phyloP scores from a whole-genome alignment of 495 filamentous ascomycete genomes.

The Aspergillus carlsbadensis region DNA sequence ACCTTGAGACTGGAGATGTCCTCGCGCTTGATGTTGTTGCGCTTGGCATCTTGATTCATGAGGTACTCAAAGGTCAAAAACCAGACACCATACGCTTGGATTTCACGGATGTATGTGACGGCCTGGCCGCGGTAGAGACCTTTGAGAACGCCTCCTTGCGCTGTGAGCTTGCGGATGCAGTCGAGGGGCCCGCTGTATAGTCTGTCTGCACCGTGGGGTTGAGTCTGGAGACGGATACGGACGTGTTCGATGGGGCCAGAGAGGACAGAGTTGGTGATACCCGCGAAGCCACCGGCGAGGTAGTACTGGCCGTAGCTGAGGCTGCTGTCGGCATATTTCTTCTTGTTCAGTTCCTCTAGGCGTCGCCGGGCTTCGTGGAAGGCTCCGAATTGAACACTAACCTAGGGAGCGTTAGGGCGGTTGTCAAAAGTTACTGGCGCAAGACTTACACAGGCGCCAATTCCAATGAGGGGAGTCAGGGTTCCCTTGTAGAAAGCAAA shows the following conservation, averaged over 20 bases:
- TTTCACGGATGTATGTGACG: constrained; percentile 85
- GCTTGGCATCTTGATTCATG: constrained; percentile 83
- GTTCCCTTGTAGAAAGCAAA: constrained; percentile 98
- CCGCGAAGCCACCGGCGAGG: constrained; percentile 85
- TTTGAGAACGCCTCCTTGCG: constrained; percentile 60
- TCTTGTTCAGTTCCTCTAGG: constrained; percentile 72
- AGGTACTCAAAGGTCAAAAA: constrained; percentile 93
- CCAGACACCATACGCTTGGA: constrained; percentile 93
- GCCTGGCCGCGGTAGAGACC: constrained; percentile 85
- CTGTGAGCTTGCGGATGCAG: constrained; percentile 80
- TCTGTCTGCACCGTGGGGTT: constrained; percentile 77
- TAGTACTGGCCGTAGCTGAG: constrained; percentile 86
- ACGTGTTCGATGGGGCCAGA: constrained; percentile 96
- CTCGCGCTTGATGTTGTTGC: constrained; percentile 69
- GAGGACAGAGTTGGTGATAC: constrained; percentile 83
- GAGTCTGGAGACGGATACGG: constrained; percentile 94
- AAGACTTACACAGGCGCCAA: constrained; percentile 81
- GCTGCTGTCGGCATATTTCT: constrained; percentile 45
- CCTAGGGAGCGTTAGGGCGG: constrained; percentile 31
- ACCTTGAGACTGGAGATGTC: constrained; percentile 82
- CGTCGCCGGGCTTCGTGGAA: constrained; percentile 89
- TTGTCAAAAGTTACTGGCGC: not conserved
- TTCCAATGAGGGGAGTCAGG: constrained; percentile 91
- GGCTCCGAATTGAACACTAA: constrained; percentile 95
- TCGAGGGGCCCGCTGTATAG: constrained; percentile 85